Base-by-base conservation (phyloP, 2,329 filamentous ascomycete genomes). In the Salinomyces thailandicus region DNA sequence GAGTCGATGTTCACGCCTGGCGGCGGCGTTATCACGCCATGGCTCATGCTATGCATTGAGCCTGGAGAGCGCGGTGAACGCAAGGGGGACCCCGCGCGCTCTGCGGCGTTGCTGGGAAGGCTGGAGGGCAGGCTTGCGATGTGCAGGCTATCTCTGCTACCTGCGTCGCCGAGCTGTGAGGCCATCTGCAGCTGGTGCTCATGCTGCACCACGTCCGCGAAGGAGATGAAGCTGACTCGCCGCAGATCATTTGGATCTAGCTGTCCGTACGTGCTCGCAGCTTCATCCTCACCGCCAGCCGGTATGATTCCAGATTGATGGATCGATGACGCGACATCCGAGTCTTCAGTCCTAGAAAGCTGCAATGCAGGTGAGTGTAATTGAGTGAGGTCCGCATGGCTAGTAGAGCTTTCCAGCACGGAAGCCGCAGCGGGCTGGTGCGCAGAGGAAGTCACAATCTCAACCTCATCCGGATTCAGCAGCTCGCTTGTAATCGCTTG, bases 151-250 rank as follows among this genome's bases (percentile, higher is more conserved):
- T 89, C 82, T 46, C 79, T 78, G 18, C 39, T 34, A 31, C 73
- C 69, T 24, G 77, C 73, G 18, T 75, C 75, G 18, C 44, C 37
- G 7, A 52, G 22, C 5, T 42, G 36, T 19, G 46, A 48, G 12
- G 43, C 42, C n/a, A 45, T 36, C 18, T 44, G 42, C 18, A 53
- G 47, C 17, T 49, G 44, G 51, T 89, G 83, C 58, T 91, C 84
- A 20, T 80, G 74, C 57, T 93, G 85, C 27, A 96, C 85, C 7
- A 96, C 85, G 53, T 96, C 89, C 43, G 89, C 87, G 61, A 96
- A 96, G 5, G 86, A 94, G 56, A 96, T 93, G 64, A 96, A 96
- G 58, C 83, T 91, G 44, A 96, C 64, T 15, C 89, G 77, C 31
- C 85, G 79, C 13, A 93, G 75, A 52, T 94, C 87, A 31, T 75